Evolutionary conservation across 257 asterid genomes (phyloP), one percentile per base, ranked within the genome.

Genomic region (Nicotiana paniculata): DNA sequence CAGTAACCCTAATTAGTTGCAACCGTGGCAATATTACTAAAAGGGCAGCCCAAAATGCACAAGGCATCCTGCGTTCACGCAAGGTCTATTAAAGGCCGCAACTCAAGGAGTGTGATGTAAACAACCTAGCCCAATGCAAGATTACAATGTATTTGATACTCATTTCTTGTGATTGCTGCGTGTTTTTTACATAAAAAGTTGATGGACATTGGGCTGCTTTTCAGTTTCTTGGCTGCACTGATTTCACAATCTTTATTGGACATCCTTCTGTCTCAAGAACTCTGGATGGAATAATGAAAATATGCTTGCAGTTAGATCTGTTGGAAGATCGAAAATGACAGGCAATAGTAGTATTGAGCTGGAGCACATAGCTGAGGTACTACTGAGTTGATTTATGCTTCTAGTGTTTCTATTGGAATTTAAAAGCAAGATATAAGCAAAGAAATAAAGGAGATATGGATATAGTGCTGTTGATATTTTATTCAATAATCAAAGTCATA

Each of bases 181-280:
- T 16, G 11, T 35, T 17, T 11, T 26, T 85, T 66, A 66, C 33
- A 18, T 37, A 46, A 39, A 46, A 61, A 43, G 82, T 46, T 62
- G 66, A 37, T 59, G 65, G 28, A 5, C 65, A 11, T 17, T 48
- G 64, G 66, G 39, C 37, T 81, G 35, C 66, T 26, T 33, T 87
- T 83, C 93, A 96, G 99, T 90, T 96, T 94, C 85, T 89, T 96
- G 82, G 89, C 98, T 72, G 98, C 99, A 21, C 87, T 96, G 80
- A 89, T 95, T 85, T 96, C 98, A 61, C 97, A 94, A 83, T 94
- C 98, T 28, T 96, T 96, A 90, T 89, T 96, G 94, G 99, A 96
- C 85, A 95, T 96, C 48, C 98, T 84, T 93, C 98, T 37, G 98
- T 94, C 67, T 94, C 99, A 24, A 95, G 99, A 83, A 96, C 94